phyloP scores from a whole-genome alignment of 2,329 filamentous ascomycete genomes.

The Botrytis pseudocinerea region DNA sequence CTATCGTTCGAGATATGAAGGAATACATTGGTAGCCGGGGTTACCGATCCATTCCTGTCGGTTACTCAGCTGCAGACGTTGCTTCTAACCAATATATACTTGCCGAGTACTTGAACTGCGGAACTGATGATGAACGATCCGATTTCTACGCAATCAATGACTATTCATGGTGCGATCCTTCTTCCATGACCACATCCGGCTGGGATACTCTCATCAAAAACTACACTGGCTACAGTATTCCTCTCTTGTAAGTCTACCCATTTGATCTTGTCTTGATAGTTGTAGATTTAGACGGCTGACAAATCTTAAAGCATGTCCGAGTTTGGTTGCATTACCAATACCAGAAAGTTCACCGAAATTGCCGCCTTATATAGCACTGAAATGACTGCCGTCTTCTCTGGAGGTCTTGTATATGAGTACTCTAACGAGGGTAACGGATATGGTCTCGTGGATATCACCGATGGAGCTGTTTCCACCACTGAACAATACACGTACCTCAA shows the following conservation, averaged over 20 bases:
- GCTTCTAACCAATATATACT: conserved; percentile 67
- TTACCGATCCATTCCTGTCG: conserved; percentile 55
- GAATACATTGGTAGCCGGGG: conserved; percentile 51
- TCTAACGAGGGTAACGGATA: conserved; percentile 75
- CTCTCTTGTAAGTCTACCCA: conserved; percentile 47
- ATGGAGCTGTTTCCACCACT: conserved; percentile 44
- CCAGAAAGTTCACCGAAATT: conserved; percentile 79
- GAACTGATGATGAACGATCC: conserved; percentile 62
- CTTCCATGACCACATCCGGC: conserved; percentile 58
- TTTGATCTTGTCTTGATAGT: conserved; percentile 20
- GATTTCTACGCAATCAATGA: conserved; percentile 70
- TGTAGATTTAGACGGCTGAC: neutral
- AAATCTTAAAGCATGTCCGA: conserved; percentile 63
- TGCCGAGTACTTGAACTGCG: conserved; percentile 74
- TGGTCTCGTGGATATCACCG: conserved; percentile 50
- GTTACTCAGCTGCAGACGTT: conserved; percentile 66
- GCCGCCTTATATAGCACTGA: conserved; percentile 73
- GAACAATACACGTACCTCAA: conserved; percentile 52
- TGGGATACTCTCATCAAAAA: conserved; percentile 70
- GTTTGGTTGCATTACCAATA: conserved; percentile 83
- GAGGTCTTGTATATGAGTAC: conserved; percentile 96
- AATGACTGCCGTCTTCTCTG: conserved; percentile 90
- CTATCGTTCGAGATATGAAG: conserved; percentile 58
- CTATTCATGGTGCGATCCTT: conserved; percentile 66
- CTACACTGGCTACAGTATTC: conserved; percentile 67